Evolutionary conservation across 768 basidiomycete genomes (phyloP).

Genomic region (Clavulina sp.): DNA sequence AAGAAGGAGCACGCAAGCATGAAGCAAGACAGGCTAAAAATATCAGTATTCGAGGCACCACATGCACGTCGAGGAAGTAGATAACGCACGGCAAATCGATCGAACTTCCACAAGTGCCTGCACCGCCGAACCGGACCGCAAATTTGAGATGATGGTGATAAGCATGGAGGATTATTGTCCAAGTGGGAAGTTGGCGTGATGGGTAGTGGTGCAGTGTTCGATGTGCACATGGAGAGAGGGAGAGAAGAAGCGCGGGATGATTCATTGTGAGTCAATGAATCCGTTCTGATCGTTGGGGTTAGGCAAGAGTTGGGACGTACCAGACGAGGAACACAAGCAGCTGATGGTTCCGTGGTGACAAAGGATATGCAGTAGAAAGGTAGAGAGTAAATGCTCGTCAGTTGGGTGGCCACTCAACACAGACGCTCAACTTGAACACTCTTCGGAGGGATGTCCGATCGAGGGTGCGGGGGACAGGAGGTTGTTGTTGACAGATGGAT

Average conservation of each 20-base stretch:
- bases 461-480: no score
- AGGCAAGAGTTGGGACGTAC: conserved; percentile 3
- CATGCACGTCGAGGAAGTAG: no score
- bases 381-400: background rate
- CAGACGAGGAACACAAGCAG: conserved; percentile 6
- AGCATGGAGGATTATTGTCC: conserved; percentile 5
- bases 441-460: no score
- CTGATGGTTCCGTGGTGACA: conserved; percentile 2
- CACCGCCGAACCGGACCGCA: no score
- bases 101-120: conserved; percentile 8
- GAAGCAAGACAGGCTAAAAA: no score
- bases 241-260: background rate
- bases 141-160: no score
- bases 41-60: background rate
- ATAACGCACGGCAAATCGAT: conserved; percentile 2
- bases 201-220: no score
- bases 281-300: no score
- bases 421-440: no score
- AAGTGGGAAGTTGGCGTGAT: no score
- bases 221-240: background rate
- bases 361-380: background rate
- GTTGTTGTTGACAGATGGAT: no score
- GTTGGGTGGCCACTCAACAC: background rate
- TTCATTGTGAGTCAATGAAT: conserved; percentile 1
- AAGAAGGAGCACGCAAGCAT: background rate